These are phyloP conservation scores for Fagus crenata DNA, from an alignment of 306 rosid genomes.

Conservation along the genomic window DNA sequence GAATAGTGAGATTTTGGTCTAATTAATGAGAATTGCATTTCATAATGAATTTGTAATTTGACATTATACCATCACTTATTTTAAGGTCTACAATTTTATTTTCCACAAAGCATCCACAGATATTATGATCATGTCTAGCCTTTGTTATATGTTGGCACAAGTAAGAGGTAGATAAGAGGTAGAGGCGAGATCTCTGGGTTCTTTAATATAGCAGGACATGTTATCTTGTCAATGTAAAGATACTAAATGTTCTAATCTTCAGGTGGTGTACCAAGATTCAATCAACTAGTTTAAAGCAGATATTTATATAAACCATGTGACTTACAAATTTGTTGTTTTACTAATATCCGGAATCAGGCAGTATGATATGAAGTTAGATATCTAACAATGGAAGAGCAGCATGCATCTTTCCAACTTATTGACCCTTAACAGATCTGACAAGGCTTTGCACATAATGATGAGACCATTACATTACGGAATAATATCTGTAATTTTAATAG, in stretches of 20 bases:
- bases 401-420: not conserved
- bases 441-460: not conserved
- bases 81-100: not conserved
- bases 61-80: not conserved
- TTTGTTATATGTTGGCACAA: not conserved
- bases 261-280: not conserved
- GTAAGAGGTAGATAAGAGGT: no score
- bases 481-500: not conserved
- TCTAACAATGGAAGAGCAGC: not conserved
- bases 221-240: not conserved
- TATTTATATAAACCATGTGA: not conserved
- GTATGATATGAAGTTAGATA: not conserved
- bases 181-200: not conserved
- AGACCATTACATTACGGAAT: not conserved
- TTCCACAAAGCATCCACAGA: not conserved
- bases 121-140: not conserved
- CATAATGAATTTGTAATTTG: not conserved
- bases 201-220: not conserved
- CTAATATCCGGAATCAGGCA: not conserved
- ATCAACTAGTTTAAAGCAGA: not conserved
- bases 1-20: not conserved
- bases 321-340: not conserved
- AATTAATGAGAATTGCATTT: not conserved
- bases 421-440: not conserved
- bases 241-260: not conserved